Conservation (phyloP, 2,329 filamentous ascomycete species). For the Falciphora oryzae region DNA sequence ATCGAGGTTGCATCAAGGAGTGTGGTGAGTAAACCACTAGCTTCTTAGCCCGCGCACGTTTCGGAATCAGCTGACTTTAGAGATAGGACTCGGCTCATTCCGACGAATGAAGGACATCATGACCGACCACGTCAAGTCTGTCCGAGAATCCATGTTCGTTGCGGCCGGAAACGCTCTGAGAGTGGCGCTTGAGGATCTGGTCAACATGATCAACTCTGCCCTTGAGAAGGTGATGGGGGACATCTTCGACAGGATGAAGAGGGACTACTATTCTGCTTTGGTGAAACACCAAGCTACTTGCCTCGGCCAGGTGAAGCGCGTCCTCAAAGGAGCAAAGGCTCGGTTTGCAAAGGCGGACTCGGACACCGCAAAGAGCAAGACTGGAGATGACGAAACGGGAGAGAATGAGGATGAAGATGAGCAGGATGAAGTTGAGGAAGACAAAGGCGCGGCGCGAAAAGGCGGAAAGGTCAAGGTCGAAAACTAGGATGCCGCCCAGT, state of each 20-base stretch:
- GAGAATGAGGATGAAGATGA: conserved; percentile 12
- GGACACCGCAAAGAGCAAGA: conserved; percentile 9
- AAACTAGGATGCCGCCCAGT: too few relatives aligned
- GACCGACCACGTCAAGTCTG: neutral
- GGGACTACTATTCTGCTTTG: conserved; percentile 4
- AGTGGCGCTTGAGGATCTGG: neutral
- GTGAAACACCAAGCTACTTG: neutral
- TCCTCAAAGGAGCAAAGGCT: neutral
- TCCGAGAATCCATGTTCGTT: neutral
- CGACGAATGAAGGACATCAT: conserved; percentile 1
- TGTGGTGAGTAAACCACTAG: neutral
- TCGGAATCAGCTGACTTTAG: neutral
- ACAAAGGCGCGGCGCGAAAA: too few relatives aligned
- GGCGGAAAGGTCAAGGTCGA: too few relatives aligned
- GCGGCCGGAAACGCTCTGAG: neutral
- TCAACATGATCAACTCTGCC: neutral
- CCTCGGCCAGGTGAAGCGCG: neutral
- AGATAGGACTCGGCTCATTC: neutral
- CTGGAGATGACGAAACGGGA: conserved; percentile 14
- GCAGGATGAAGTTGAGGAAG: neutral
- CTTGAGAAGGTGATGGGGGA: neutral
- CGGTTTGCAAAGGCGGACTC: neutral
- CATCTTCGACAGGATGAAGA: neutral
- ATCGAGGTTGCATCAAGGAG: neutral
- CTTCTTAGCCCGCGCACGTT: neutral